A percentile compares a stretch with the other conserved stretches of the same genome.
Conservation (phyloP, 1,284 basidiomycete genomes). For the Xerocomus minutiporus region DNA sequence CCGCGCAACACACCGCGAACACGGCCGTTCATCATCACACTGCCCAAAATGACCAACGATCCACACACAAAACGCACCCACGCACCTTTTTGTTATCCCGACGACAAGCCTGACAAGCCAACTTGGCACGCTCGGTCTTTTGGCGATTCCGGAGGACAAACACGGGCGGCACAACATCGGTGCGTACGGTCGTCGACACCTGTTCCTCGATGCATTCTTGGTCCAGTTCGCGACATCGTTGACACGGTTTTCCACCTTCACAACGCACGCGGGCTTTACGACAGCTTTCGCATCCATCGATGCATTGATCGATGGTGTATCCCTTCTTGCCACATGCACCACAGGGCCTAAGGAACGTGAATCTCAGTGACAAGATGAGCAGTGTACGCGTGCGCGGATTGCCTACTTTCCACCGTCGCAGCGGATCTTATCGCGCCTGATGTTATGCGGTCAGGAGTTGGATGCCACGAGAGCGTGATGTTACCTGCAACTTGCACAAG, state of each 20-base stretch:
- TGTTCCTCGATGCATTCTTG: slow-evolving; percentile 38
- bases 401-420: slow-evolving; percentile 52
- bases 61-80: background rate
- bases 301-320: slow-evolving; percentile 45
- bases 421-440: slow-evolving; percentile 54
- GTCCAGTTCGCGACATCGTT: slow-evolving; percentile 43
- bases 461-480: background rate
- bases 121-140: slow-evolving; percentile 45
- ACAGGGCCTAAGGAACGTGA: slow-evolving; percentile 40
- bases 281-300: slow-evolving; percentile 50
- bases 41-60: slow-evolving; percentile 4
- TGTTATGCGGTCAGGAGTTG: background rate
- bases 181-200: slow-evolving; percentile 13
- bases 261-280: slow-evolving; percentile 52
- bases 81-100: slow-evolving; percentile 58
- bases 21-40: slow-evolving; percentile 53
- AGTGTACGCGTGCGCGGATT: slow-evolving; percentile 1
- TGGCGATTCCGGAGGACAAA: slow-evolving; percentile 27
- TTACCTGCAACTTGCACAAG: slow-evolving; percentile 56
- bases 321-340: slow-evolving; percentile 51
- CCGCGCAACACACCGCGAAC: slow-evolving; percentile 50
- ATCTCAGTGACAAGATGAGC: background rate
- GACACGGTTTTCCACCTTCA: slow-evolving; percentile 49
- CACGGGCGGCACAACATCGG: slow-evolving; percentile 23
- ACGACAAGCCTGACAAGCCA: slow-evolving; percentile 53